Evolutionary conservation across 2,329 filamentous ascomycete species (phyloP), one percentile per base, ranked within the genome.

Genomic region (Fusarium acutatum): DNA sequence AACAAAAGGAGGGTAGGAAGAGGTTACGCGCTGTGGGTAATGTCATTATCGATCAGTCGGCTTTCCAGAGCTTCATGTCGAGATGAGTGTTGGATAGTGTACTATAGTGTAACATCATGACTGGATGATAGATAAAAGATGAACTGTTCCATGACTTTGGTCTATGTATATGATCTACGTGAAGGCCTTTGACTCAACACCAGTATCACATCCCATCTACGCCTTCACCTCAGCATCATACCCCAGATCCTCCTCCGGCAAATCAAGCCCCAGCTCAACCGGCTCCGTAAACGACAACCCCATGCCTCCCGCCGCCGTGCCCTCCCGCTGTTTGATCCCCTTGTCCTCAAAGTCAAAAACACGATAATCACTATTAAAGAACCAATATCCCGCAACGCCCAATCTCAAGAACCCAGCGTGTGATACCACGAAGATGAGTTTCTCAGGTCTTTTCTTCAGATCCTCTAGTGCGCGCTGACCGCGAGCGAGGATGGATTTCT

Each of bases 1-100:
- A 96, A 86, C 96, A 99, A 83, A 99, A 99, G 84, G 95, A 95
- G 75, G 96, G 96, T 0, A 88, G 95, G 63, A 98, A 97, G 89
- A 93, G 92, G 82, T 83, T 99, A 67, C 90, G 94, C 67, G 89
- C 92, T 2, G 92, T 95, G 10, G 94, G 96, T 1, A 97, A 97
- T 80, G 95, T 99, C 2, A 89, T 95, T n/a, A 98, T 99, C 81
- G 95, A 98, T 70, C 95, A 98, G 78, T 93, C 94, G 75, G 95
- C 95, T 7, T 99, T 98, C 81, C 96, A 99, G 82, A 94, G 91
- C 75, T 99, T 99, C 81, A 83, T 99, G 81, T 89, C 95, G 0
- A 97, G 96, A 82, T 95, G 74, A 46, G 17, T 50, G 6, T 53
- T 64, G 59, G 50, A 41, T 44, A 56, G 38, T 75, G 73, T 68